A percentile compares a stretch with the other conserved stretches of the same genome.
Evolutionary conservation across 75 land plant genomes (phyloP).

Genomic region (Pinus taeda): DNA sequence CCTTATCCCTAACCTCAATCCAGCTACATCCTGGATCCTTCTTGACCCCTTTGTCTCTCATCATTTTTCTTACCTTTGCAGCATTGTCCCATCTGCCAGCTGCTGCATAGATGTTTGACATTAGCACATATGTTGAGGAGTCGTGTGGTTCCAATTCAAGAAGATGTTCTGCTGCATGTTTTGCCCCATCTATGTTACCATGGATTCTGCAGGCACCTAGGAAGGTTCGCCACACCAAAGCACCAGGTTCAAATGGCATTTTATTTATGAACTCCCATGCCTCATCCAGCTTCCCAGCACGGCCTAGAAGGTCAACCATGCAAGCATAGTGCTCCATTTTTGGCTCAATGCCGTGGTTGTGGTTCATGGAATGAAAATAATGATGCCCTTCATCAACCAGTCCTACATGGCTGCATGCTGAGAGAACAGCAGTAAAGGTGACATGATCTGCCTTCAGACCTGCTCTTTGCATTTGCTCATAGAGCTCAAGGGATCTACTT

Average conservation of each 20-base stretch:
- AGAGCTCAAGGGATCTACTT: neutral
- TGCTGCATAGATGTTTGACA: constrained; percentile 21
- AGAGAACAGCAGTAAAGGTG: constrained; percentile 9
- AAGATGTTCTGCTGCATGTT: constrained; percentile 7
- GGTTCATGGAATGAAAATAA: neutral
- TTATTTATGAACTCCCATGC: neutral
- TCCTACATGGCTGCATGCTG: constrained; percentile 1
- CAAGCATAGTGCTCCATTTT: neutral
- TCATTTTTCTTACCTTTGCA: neutral
- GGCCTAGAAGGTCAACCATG: constrained; percentile 4
- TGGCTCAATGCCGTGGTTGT: neutral
- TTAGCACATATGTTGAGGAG: constrained; percentile 14
- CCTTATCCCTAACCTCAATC: constrained; percentile 9
- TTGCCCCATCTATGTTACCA: constrained; percentile 26
- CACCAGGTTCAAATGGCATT: constrained; percentile 20
- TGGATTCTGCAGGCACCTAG: constrained; percentile 44
- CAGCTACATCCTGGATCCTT: constrained; percentile 9
- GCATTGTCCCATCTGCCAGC: constrained; percentile 5
- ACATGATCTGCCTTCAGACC: constrained; percentile 4
- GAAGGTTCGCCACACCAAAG: constrained; percentile 47
- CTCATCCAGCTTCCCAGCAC: constrained; percentile 8
- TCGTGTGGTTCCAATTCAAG: neutral
- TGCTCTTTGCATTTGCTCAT: neutral
- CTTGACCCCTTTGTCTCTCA: constrained; percentile 3
- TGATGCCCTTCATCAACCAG: constrained; percentile 7